Conservation (phyloP, 1,284 basidiomycete genomes). For the Erythrobasidium hasegawianum region DNA sequence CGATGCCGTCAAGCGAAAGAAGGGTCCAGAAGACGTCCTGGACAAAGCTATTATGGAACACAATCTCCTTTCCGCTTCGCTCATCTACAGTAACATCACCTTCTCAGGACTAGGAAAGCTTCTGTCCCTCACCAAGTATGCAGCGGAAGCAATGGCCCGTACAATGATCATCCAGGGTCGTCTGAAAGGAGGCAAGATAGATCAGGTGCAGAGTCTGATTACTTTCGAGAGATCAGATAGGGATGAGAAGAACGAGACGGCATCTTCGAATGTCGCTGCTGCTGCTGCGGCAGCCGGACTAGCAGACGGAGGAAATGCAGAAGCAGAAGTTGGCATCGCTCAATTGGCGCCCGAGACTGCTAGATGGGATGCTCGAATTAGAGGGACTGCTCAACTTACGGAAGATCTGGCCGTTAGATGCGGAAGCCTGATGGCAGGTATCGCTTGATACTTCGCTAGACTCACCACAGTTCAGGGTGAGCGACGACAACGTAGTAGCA, state of each 20-base stretch:
- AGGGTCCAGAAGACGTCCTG: conserved; percentile 87
- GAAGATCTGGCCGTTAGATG: conserved; percentile 26
- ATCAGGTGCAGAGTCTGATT: conserved; percentile 44
- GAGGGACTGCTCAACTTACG: conserved; percentile 22
- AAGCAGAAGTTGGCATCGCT: conserved; percentile 24
- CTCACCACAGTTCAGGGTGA: too few species aligned
- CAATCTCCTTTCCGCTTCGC: conserved; percentile 89
- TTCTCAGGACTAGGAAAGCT: conserved; percentile 80
- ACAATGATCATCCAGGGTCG: conserved; percentile 45
- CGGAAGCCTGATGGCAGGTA: conserved; percentile 9
- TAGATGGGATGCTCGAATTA: conserved; percentile 29
- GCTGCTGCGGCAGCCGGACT: conserved; percentile 22
- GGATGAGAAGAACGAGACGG: conserved; percentile 29
- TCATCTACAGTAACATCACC: conserved; percentile 68
- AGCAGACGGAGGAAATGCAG: conserved; percentile 12
- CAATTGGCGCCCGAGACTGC: conserved; percentile 28
- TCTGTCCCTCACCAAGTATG: conserved; percentile 72
- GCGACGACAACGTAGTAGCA: too few species aligned
- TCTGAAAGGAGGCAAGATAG: conserved; percentile 41
- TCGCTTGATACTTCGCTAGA: too few species aligned
- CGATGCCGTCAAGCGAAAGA: conserved; percentile 55
- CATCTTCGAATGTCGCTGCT: conserved; percentile 25
- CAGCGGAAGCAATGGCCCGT: conserved; percentile 44
- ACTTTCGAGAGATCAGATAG: conserved; percentile 38
- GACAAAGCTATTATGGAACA: conserved; percentile 98